Conservation (phyloP, 441 rosid species). For the Syzygium syzygioides region DNA sequence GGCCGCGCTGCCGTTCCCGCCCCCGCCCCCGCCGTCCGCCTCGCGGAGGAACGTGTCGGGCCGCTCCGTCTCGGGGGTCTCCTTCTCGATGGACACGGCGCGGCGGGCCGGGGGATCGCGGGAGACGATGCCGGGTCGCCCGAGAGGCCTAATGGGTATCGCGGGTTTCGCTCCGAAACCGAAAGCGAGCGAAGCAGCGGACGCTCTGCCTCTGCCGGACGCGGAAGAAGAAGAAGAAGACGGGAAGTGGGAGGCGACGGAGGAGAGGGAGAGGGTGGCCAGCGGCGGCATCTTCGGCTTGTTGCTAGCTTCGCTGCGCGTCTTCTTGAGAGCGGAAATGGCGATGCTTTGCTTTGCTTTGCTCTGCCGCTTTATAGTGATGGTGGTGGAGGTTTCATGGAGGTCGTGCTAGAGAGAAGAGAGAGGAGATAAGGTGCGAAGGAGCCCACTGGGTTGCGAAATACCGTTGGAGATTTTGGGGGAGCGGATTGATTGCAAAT, state of each 20-base stretch:
- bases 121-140: background rate
- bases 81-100: constrained; percentile 82
- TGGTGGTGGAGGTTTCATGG: background rate
- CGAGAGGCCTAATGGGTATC: background rate
- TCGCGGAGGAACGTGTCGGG: constrained; percentile 75
- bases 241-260: constrained; percentile 1
- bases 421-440: background rate
- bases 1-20: background rate
- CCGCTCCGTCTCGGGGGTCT: constrained; percentile 59
- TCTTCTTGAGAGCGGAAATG: background rate
- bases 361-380: background rate
- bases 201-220: background rate
- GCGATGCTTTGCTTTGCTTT: too few species aligned
- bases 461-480: background rate
- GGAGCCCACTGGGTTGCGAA: background rate
- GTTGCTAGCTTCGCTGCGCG: background rate
- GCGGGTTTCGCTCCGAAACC: background rate
- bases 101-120: constrained; percentile 19
- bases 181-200: background rate
- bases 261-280: constrained; percentile 3
- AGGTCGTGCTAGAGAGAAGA: background rate
- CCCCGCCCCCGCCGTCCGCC: constrained; percentile 26
- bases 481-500: too few species aligned
- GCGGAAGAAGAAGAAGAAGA: background rate
- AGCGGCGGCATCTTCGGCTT: constrained; percentile 8